Evolutionary conservation across 1,139 yeast species (phyloP), one percentile per base, ranked within the genome.

Genomic region (Sporopachydermia cereana): DNA sequence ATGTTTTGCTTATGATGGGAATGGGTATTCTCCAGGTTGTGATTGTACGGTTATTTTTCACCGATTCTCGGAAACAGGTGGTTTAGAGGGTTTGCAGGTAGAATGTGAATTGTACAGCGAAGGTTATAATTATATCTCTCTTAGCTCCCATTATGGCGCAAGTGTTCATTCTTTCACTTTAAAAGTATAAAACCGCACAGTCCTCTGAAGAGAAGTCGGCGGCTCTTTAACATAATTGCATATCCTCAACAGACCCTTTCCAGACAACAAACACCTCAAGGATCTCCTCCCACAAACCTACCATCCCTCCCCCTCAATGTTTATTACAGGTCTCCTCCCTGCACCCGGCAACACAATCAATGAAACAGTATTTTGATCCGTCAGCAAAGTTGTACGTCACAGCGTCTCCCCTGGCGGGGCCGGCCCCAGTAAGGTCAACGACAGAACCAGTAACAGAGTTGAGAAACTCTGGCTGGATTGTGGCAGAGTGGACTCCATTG

Each of bases 401-500:
- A 18, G 18, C 27, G 29, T 14, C 43, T 20, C 27, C 16, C 4
- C 42, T 14, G 21, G 43, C 7, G 24, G 24, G 22, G 3, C 17
- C 14, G 16, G 12, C 25, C 18, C 30, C 30, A 34, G 18, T n/a
- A 21, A 12, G n/a, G 24, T 12, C 22, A 16, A 3, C 12, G 5
- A 30, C 21, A n/a, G 14, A 4, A n/a, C 29, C 39, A 34, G 39
- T 34, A 34, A n/a, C n/a, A 34, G 52, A 60, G 9, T 51, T 50
- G 2, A 61, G 55, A 47, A 79, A 88, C 65, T 89, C 96, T 0
- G 96, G 97, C 63, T 91, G 98, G 44, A 91, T 89, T 1, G 98
- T 91, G 20, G 93, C 95, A 39, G 94, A 83, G 56, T 88, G 95
- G 49, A 91, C 81, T 31, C 96, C 96, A 58, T 79, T 84, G 29